These are phyloP conservation scores for Paraphoma sp. DNA, from an alignment of 2,329 filamentous ascomycete genomes.

Conservation along the genomic window DNA sequence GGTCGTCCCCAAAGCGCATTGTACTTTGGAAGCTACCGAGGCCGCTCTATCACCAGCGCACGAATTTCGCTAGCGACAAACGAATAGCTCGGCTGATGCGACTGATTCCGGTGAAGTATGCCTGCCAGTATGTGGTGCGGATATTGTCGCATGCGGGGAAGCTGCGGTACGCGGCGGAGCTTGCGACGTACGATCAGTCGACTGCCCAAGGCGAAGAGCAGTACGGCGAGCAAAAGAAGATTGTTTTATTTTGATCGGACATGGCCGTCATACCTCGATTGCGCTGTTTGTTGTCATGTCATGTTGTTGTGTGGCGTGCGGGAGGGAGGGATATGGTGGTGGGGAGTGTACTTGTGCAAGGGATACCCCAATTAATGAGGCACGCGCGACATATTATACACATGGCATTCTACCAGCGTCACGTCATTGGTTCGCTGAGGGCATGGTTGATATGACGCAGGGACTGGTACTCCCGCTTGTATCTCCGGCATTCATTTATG, in stretches of 20 bases:
- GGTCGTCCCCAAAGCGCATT: slow-evolving; percentile 10
- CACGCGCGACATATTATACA: slow-evolving; percentile 4
- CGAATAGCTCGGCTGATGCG: slow-evolving; percentile 4
- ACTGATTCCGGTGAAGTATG: slow-evolving; percentile 1
- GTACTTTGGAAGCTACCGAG: slow-evolving; percentile 3
- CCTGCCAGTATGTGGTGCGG: slow-evolving; percentile 2
- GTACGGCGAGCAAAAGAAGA: slow-evolving; percentile 15
- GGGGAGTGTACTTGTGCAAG: slow-evolving; percentile 8
- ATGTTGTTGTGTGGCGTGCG: slow-evolving; percentile 19
- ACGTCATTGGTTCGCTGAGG: not conserved
- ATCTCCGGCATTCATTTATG: not conserved
- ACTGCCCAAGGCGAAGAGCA: slow-evolving; percentile 18
- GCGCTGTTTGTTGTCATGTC: slow-evolving; percentile 25
- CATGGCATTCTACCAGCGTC: not conserved
- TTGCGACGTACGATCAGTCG: slow-evolving; percentile 15
- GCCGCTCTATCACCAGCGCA: slow-evolving; percentile 10
- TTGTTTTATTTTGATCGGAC: slow-evolving; percentile 12
- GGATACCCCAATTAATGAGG: slow-evolving; percentile 8
- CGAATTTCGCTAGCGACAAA: not conserved
- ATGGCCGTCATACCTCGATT: slow-evolving; percentile 17
- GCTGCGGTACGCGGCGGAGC: slow-evolving; percentile 13
- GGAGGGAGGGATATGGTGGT: slow-evolving; percentile 15
- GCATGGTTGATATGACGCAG: not conserved
- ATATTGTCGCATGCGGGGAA: slow-evolving; percentile 29
- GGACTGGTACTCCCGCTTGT: not conserved